phyloP scores from a whole-genome alignment of 768 basidiomycete species.

The Astraeus odoratus region DNA sequence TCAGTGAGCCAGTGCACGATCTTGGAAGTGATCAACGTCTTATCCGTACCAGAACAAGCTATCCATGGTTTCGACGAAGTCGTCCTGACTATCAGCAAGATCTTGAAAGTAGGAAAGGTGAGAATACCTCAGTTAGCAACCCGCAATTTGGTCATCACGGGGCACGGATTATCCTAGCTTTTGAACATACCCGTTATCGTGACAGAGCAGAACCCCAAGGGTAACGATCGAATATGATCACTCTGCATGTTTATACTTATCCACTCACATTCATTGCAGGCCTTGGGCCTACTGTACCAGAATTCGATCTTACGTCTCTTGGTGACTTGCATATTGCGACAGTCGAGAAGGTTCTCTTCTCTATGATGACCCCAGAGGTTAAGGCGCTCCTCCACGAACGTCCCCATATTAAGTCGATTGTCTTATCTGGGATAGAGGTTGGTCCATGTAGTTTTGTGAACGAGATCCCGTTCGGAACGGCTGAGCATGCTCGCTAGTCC shows the following conservation, averaged over 20 bases:
- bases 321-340: slow-evolving; percentile 53
- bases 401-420: slow-evolving; percentile 48
- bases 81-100: slow-evolving; percentile 62
- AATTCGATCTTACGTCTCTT: slow-evolving; percentile 48
- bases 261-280: slow-evolving; percentile 32
- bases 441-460: slow-evolving; percentile 11
- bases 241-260: not conserved
- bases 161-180: no score
- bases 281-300: slow-evolving; percentile 62
- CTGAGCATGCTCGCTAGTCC: slow-evolving; percentile 39
- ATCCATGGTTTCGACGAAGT: slow-evolving; percentile 71
- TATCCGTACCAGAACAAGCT: slow-evolving; percentile 30
- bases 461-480: not conserved
- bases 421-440: slow-evolving; percentile 88
- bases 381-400: slow-evolving; percentile 40
- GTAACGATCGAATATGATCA: slow-evolving; percentile 27
- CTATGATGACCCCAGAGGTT: slow-evolving; percentile 75
- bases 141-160: slow-evolving; percentile 1
- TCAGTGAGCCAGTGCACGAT: slow-evolving; percentile 44
- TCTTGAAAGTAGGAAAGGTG: slow-evolving; percentile 71
- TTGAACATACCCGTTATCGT: slow-evolving; percentile 66
- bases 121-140: slow-evolving; percentile 1
- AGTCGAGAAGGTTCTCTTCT: slow-evolving; percentile 76
- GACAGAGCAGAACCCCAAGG: slow-evolving; percentile 81
- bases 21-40: not conserved